A percentile compares a stretch with the other conserved stretches of the same genome.
These are phyloP conservation scores for Ascosphaera apis DNA, from an alignment of 2,329 filamentous ascomycete species.

Conservation along the genomic window DNA sequence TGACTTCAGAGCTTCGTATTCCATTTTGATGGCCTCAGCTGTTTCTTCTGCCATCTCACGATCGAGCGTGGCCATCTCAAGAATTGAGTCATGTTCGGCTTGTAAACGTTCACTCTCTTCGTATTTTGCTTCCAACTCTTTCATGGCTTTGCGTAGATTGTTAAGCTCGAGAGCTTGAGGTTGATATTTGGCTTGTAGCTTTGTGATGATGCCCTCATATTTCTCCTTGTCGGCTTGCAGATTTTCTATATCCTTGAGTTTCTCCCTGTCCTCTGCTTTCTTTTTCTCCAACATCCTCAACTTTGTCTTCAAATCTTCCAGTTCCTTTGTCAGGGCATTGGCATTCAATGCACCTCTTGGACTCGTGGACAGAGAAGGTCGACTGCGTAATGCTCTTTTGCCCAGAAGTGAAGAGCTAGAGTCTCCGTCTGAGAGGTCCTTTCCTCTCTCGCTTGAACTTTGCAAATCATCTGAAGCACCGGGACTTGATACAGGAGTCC, in stretches of 20 bases:
- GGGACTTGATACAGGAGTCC: background rate
- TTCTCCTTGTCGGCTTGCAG: conserved; percentile 35
- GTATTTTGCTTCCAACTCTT: conserved; percentile 48
- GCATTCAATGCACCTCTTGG: conserved; percentile 8
- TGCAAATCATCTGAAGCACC: background rate
- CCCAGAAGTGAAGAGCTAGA: conserved; percentile 5
- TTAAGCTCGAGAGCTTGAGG: conserved; percentile 58
- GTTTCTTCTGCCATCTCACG: conserved; percentile 93
- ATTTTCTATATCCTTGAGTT: conserved; percentile 54
- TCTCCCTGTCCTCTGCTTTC: conserved; percentile 61
- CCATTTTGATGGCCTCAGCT: conserved; percentile 56
- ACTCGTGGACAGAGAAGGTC: conserved; percentile 6
- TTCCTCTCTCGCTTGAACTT: background rate
- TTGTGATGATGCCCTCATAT: conserved; percentile 64
- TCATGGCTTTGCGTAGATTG: conserved; percentile 53
- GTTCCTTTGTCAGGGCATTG: conserved; percentile 37
- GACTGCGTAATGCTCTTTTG: conserved; percentile 10
- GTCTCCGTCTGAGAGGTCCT: background rate
- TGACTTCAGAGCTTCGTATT: conserved; percentile 53
- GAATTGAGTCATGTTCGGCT: conserved; percentile 59
- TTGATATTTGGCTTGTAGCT: conserved; percentile 72
- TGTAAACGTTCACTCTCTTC: conserved; percentile 49
- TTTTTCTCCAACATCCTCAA: conserved; percentile 74
- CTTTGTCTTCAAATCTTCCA: conserved; percentile 76
- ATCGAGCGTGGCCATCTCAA: conserved; percentile 76